phyloP scores from a whole-genome alignment of 2,329 filamentous ascomycete genomes.

The Fusarium sororula region DNA sequence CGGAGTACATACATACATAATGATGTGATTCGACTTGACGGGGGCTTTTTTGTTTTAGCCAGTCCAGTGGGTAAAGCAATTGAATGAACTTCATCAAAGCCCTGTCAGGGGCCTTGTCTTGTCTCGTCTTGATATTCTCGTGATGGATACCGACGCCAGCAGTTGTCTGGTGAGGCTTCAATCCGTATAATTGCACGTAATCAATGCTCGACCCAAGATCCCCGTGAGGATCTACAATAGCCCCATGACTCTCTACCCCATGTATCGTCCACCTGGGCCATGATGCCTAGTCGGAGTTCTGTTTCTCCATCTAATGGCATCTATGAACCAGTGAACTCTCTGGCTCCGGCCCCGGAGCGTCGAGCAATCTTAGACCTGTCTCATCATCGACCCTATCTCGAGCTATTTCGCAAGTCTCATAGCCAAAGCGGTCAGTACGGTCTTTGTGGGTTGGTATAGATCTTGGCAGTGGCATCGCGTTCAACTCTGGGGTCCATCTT shows the following conservation, averaged over 20 bases:
- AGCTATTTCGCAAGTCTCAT: not conserved
- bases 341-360: conserved; percentile 8
- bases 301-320: conserved; percentile 4
- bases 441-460: not conserved
- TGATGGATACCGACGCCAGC: not conserved
- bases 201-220: conserved; percentile 8
- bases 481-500: conserved; percentile 3
- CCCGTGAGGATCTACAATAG: conserved; percentile 12
- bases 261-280: not conserved
- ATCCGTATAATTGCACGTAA: conserved; percentile 3
- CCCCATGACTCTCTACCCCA: conserved; percentile 11
- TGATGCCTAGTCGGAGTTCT: conserved; percentile 8
- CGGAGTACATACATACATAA: not conserved
- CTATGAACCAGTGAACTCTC: not conserved
- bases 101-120: conserved; percentile 6
- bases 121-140: not conserved
- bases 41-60: conserved; percentile 24
- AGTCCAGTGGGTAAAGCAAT: conserved; percentile 11
- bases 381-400: conserved; percentile 1
- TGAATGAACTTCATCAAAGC: not conserved
- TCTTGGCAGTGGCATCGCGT: conserved; percentile 13
- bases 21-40: conserved; percentile 23
- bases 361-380: conserved; percentile 8
- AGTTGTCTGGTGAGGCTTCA: conserved; percentile 3
- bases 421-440: not conserved